These are phyloP conservation scores for Citrus cavaleriei DNA, from an alignment of 345 rosid genomes.

Conservation along the genomic window DNA sequence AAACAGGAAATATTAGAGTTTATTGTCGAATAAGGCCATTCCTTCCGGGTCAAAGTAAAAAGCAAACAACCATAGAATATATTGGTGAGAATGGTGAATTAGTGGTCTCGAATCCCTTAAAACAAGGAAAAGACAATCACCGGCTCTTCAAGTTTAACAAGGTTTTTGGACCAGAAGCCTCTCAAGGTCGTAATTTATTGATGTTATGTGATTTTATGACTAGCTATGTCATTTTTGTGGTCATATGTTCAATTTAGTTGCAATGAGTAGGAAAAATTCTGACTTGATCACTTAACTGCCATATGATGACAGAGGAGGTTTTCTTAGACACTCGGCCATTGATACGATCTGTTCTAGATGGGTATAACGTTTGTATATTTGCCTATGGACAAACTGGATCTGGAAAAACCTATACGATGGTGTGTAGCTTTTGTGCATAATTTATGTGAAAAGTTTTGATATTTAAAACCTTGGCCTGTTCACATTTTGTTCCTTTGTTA, in stretches of 20 bases:
- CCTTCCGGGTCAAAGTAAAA: conserved; percentile 76
- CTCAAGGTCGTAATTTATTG: conserved; percentile 59
- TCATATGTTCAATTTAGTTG: conserved; percentile 2
- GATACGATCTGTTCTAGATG: conserved; percentile 93
- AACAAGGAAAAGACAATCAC: conserved; percentile 75
- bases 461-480: conserved; percentile 5
- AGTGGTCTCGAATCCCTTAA: conserved; percentile 76
- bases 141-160: conserved; percentile 87
- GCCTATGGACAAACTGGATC: conserved; percentile 99
- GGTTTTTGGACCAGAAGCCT: conserved; percentile 75
- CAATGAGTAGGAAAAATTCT: not conserved
- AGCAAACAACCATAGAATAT: conserved; percentile 69
- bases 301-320: conserved; percentile 67
- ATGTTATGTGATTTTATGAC: not conserved
- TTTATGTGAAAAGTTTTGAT: conserved; percentile 2
- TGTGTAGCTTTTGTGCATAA: conserved; percentile 20
- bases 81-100: conserved; percentile 91
- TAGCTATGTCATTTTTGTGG: conserved; percentile 1
- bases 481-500: not conserved
- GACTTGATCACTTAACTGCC: not conserved
- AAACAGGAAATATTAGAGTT: conserved; percentile 88
- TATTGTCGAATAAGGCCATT: conserved; percentile 95
- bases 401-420: conserved; percentile 99
- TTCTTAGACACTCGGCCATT: conserved; percentile 86
- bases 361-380: conserved; percentile 92